These are phyloP conservation scores for Sugiyamaella qingdaonensis DNA, from an alignment of 805 yeast species.

Conservation along the genomic window DNA sequence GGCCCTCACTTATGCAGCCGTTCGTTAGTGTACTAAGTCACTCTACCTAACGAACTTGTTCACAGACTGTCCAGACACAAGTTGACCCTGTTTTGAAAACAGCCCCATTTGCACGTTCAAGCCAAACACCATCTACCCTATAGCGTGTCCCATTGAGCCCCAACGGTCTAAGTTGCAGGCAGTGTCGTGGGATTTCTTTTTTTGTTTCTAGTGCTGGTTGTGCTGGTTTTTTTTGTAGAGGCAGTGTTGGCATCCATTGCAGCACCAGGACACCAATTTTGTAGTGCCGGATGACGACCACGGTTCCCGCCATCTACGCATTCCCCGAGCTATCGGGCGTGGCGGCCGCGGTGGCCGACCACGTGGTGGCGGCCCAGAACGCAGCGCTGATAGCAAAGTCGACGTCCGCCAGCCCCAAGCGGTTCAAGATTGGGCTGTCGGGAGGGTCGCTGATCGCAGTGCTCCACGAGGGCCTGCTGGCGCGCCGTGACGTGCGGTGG, in stretches of 20 bases:
- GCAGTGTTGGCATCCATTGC: no score
- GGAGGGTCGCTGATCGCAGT: constrained; percentile 92
- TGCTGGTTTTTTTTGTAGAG: no score
- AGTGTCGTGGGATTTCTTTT: no score
- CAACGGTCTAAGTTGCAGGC: no score
- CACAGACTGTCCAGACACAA: background rate
- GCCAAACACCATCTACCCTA: no score
- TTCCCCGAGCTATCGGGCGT: constrained; percentile 87
- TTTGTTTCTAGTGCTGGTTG: background rate
- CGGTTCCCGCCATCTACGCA: constrained; percentile 89
- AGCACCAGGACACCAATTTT: no score
- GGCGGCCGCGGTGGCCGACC: constrained; percentile 96
- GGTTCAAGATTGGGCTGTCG: constrained; percentile 86
- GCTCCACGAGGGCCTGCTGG: constrained; percentile 76
- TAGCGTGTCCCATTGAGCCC: background rate
- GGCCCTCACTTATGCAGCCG: background rate
- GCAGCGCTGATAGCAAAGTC: constrained; percentile 44
- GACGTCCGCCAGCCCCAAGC: constrained; percentile 31
- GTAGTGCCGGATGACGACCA: constrained; percentile 65
- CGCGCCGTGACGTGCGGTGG: constrained; percentile 79
- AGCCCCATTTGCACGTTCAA: no score
- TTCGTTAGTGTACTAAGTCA: background rate
- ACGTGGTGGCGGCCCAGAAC: constrained; percentile 84
- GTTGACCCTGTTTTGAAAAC: background rate
- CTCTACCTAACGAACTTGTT: background rate